Conservation (phyloP, 352 stramenopile species). For the Phytopythium ostracodes region DNA sequence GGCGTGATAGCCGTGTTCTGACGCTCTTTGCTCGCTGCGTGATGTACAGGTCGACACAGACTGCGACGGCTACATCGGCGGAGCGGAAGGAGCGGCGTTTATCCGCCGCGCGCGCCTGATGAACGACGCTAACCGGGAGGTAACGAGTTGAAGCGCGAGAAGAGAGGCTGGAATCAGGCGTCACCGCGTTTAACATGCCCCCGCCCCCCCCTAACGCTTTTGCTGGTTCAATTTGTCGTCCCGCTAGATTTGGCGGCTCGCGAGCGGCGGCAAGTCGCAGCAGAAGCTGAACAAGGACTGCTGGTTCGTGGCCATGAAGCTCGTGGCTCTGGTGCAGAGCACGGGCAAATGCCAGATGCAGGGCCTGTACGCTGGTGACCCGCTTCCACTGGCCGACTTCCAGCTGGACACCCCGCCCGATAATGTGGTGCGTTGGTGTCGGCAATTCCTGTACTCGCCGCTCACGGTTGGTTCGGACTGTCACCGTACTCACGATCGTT, state of each 20-base stretch:
- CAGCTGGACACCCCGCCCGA: constrained; percentile 75
- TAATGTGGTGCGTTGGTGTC: constrained; percentile 46
- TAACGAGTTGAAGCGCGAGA: constrained; percentile 9
- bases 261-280: constrained; percentile 86
- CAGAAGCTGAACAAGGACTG: constrained; percentile 85
- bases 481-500: background rate
- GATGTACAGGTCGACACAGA: constrained; percentile 67
- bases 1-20: background rate
- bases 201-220: background rate
- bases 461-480: background rate
- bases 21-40: background rate
- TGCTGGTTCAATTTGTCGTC: background rate
- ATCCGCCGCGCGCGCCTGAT: constrained; percentile 72
- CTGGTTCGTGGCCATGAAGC: constrained; percentile 90
- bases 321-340: constrained; percentile 84
- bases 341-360: constrained; percentile 83
- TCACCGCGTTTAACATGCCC: background rate
- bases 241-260: constrained; percentile 79
- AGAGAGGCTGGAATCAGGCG: background rate
- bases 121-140: constrained; percentile 85
- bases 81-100: constrained; percentile 71
- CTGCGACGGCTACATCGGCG: constrained; percentile 69
- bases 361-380: constrained; percentile 67
- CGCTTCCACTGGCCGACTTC: constrained; percentile 71
- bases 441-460: background rate